Conservation (phyloP, 2,329 filamentous ascomycete genomes). For the Pyricularia grisea region DNA sequence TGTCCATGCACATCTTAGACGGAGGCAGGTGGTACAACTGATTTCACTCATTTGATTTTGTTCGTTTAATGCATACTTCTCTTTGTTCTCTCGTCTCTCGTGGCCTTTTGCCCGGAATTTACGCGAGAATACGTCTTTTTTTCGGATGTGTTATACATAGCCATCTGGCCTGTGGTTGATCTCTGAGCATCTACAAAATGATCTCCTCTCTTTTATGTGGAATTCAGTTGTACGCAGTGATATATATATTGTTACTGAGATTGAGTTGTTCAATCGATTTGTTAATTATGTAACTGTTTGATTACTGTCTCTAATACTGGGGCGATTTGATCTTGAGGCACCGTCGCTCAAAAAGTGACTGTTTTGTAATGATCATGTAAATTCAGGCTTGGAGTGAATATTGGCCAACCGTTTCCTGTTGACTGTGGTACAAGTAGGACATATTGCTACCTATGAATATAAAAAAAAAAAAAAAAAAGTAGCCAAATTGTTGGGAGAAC, state of each 20-base stretch:
- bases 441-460: too few species aligned
- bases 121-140: background rate
- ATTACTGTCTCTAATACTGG: background rate
- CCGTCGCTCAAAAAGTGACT: background rate
- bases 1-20: background rate
- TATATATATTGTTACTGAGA: background rate
- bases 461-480: too few species aligned
- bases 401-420: background rate
- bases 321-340: background rate
- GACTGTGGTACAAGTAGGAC: too few species aligned
- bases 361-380: background rate
- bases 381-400: background rate
- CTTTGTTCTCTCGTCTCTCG: background rate
- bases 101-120: background rate
- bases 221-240: background rate
- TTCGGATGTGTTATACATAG: background rate
- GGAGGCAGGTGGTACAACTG: background rate
- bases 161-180: background rate
- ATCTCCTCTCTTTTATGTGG: background rate
- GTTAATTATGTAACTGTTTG: background rate
- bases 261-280: background rate
- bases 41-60: background rate
- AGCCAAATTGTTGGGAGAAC: too few species aligned
- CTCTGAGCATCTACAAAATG: background rate
- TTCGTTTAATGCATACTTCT: background rate